Evolutionary conservation across 495 filamentous ascomycete species (phyloP), one percentile per base, ranked within the genome.

Genomic region (Hypoxylon subgilvum): DNA sequence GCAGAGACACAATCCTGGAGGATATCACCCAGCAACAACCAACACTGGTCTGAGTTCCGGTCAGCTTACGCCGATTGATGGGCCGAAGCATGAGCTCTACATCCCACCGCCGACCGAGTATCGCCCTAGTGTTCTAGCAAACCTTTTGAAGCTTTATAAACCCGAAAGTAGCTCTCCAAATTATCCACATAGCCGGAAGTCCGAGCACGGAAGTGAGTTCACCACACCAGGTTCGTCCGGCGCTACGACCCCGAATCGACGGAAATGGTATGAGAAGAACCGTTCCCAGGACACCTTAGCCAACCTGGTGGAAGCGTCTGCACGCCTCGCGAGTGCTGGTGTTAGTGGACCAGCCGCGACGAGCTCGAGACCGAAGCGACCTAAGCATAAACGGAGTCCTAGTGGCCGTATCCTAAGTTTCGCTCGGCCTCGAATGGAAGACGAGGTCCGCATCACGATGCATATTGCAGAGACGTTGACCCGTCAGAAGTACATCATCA

Each of bases 401-500:
- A 70, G 61, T 48, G 54, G 57, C 46, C 53, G 67, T 9, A 68
- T 72, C 73, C 81, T 74, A 50, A 73, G 69, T 21, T 54, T 77
- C 2, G 70, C 63, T 40, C 62, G 59, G 30, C 69, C 75, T 31
- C 58, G 71, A 25, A 56, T 79, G 17, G 79, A 78, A 30, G 85
- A 93, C 23, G 84, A 92, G 59, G 88, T 89, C 56, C 84, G 84
- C 54, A 94, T 97, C 69, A 92, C 89, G 12, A 82, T 92, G 8
- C 89, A 96, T 71, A 91, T 97, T 57, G 89, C 90, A n/a, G 88
- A 92, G 53, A 87, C 85, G 8, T 73, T 96, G 45, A 81, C 83
- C 45, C 86, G 93, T 10, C 93, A 97, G 63, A 81, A 81, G 39
- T 96, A 96, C 73, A 80, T 96, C 25, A 74, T 93, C 38, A 89